Evolutionary conservation across 1,139 yeast species (phyloP).

Genomic region (Arxiozyma bovina): DNA sequence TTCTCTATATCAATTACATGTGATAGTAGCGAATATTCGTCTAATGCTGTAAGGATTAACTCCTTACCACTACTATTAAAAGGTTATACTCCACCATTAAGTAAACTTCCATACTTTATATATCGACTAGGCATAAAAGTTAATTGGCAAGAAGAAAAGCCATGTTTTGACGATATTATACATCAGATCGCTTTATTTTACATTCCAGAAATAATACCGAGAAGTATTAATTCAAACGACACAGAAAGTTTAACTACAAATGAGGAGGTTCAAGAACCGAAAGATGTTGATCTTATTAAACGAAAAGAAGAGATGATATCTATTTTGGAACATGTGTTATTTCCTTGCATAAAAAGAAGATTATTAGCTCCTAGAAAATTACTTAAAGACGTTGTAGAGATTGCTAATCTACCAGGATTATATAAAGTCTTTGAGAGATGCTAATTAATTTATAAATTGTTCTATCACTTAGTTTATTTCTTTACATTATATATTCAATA

Average conservation of each 20-base stretch:
- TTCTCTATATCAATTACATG: slow-evolving; percentile 45
- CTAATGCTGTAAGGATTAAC: slow-evolving; percentile 32
- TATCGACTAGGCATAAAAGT: slow-evolving; percentile 51
- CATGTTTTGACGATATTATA: slow-evolving; percentile 57
- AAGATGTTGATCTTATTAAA: slow-evolving; percentile 11
- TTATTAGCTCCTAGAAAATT: slow-evolving; percentile 57
- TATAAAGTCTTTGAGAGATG: slow-evolving; percentile 92
- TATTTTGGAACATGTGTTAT: slow-evolving; percentile 47
- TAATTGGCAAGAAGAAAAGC: slow-evolving; percentile 57
- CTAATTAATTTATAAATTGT: slow-evolving; percentile 23
- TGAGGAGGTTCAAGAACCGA: slow-evolving; percentile 6
- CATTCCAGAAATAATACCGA: slow-evolving; percentile 50
- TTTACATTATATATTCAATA: no score
- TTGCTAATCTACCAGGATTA: slow-evolving; percentile 86
- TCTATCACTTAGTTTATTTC: no score
- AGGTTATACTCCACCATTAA: slow-evolving; percentile 52
- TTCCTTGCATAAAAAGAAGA: slow-evolving; percentile 57
- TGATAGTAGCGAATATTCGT: slow-evolving; percentile 17
- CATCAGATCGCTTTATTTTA: slow-evolving; percentile 65
- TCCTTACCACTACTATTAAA: slow-evolving; percentile 62
- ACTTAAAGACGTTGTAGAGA: slow-evolving; percentile 55
- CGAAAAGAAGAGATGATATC: slow-evolving; percentile 28
- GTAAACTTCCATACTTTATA: slow-evolving; percentile 60
- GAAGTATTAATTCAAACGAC: slow-evolving; percentile 9
- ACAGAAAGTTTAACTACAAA: slow-evolving; percentile 16